Evolutionary conservation across 2,329 filamentous ascomycete species (phyloP), one percentile per base, ranked within the genome.

Genomic region (Amauroascus niger): DNA sequence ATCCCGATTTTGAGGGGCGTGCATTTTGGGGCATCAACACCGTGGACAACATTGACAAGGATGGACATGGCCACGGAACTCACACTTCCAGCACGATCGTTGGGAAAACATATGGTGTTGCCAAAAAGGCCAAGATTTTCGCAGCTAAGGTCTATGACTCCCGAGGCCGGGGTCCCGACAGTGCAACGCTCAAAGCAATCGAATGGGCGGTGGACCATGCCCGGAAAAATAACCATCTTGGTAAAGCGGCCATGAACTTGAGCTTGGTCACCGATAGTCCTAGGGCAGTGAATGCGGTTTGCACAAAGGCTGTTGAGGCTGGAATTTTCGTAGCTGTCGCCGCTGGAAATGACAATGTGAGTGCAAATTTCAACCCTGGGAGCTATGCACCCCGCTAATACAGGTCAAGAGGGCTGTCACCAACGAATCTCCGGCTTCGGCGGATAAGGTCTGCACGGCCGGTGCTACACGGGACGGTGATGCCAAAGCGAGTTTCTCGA

Each of bases 61-160:
- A 63, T 41, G 60, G 59, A 14, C 62, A 67, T 49, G 68, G 69
- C 28, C 69, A 72, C 51, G 70, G 70, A 16, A 72, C 70, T 7
- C 69, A 72, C 55, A 65, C 67, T 53, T 63, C 70, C 4, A 67
- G 66, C 33, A 72, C 66, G 26, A 65, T 69, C 28, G 67, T 58
- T n/a, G 64, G 64, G 11, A 63, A 60, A 35, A 66, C 61, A 5
- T 71, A 65, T 52, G 70, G 70, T 49, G 61, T 72, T 49, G 65
- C 69, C 26, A 71, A 71, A 59, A 65, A 67, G 53, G 63, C 68
- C 24, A 65, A 58, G 16, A 54, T 72, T 20, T 59, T 71, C 39
- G 75, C 74, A 43, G 74, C 81, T 53, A 79, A 77, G 63, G 76
- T 68, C 56, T 69, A 77, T 16, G 71, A 71, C 46, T 67, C 66